Evolutionary conservation across 2,329 filamentous ascomycete genomes (phyloP), one percentile per base, ranked within the genome.

Genomic region (Phaeophleospora eucalypticola): DNA sequence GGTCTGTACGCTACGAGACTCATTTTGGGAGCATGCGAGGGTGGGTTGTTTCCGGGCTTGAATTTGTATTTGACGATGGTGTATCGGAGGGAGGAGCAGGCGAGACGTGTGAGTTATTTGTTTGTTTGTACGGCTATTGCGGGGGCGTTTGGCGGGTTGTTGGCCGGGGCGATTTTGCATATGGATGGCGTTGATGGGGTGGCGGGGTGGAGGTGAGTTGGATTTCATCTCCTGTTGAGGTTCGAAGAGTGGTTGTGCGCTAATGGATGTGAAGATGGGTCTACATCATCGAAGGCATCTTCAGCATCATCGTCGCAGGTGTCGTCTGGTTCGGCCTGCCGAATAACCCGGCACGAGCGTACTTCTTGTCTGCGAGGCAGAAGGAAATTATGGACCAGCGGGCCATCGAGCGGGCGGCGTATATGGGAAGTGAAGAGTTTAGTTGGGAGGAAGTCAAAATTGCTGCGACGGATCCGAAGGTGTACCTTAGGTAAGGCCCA

Each of bases 161-260:
- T 54, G 7, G 52, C 52, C 3, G 52, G 54, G 49, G 83, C 76
- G 1, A 86, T 89, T 49, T 82, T 83, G 0, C 79, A 83, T 58
- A 80, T 89, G 78, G 81, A 85, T 39, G 85, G 85, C 1, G 62
- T 81, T 1, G 66, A 68, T 0, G 84, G 83, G 1, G 71, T 82
- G 56, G 69, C 71, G 20, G 86, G 59, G 4, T 66, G 64, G 64
- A 41, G 38, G 38, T 41, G 21, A 32, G 35, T 33, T 29, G 3
- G 9, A 18, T 6, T 17, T 41, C 38, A 8, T 4, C 4, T 3
- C 2, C 20, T n/a, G 19, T 24, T 20, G 10, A 10, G 17, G 7
- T 29, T n/a, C n/a, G n/a, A n/a, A n/a, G n/a, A n/a, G n/a, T n/a
- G n/a, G n/a, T 41, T 20, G 4, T 32, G 17, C 4, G 20, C 37